Base-by-base conservation (phyloP, 2,329 filamentous ascomycete species). In the Cercospora beticola region DNA sequence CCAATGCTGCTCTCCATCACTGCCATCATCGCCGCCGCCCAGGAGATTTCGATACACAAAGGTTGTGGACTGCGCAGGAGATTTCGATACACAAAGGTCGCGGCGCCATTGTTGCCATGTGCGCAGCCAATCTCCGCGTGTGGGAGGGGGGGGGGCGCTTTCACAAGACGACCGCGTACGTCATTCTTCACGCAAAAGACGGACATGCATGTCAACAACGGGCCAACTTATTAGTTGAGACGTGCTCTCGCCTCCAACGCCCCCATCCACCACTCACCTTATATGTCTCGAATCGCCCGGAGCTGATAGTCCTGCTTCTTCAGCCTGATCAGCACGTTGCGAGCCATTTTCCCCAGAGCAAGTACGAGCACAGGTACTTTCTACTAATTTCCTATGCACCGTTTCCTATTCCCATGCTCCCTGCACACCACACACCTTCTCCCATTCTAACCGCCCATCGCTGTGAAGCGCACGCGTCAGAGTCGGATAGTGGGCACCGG, bases 361-460 rank as follows among this genome's bases (percentile, higher is more conserved):
- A 33, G 56, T 59, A 21, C 56, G 9, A 21, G 31, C 30, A 21
- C 40, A 28, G 14, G 16, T 52, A 49, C 43, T 62, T 30, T 31
- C 26, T 21, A 30, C 23, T 52, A 7, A 52, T 62, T 52, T 46
- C 21, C 59, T 28, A 62, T 62, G 16, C 60, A 62, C 40, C 16
- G 14, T 49, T 62, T 62, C 60, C 26, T 46, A 58, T 33, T 31
- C 40, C 30, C 49, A 64, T 57, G 62, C 62, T 64, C 52, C 49
- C 62, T 40, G 33, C 31, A 64, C 16, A 28, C 49, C 14, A 58
- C 49, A 30, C 21, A 21, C 62, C 4, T 33, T 58, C 5, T 21
- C 62, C 62, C 52, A 49, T 9, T 18, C 18, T 28, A 57, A 30
- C 52, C 52, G 49, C 31, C 10, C 36, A 21, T n/a, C 62, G 36